These are phyloP conservation scores for Jasminum sambac DNA, from an alignment of 257 asterid genomes.

Conservation along the genomic window DNA sequence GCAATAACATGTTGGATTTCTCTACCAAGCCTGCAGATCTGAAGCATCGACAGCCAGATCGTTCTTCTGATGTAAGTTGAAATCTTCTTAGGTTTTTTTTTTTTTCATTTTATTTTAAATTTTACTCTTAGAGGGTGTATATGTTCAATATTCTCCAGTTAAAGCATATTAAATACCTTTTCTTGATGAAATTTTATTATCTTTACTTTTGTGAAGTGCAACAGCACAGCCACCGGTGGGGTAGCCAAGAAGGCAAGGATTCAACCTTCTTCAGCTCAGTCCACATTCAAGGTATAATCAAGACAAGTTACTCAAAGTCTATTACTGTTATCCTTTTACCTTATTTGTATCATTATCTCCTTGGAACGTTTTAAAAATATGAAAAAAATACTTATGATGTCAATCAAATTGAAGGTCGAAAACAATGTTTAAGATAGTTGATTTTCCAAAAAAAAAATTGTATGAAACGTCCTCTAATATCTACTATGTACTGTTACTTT, in stretches of 20 bases:
- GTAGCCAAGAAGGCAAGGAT: constrained; percentile 65
- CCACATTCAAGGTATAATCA: constrained; percentile 61
- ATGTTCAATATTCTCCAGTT: background rate
- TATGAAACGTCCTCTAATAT: too few relatives aligned
- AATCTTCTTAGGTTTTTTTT: constrained; percentile 8
- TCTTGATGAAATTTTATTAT: background rate
- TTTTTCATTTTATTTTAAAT: too few relatives aligned
- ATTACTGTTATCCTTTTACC: background rate
- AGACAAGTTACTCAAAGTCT: background rate
- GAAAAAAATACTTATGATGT: too few relatives aligned
- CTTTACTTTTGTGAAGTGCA: constrained; percentile 41
- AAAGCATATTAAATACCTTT: background rate
- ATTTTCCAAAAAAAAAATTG: too few relatives aligned
- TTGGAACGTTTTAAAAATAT: background rate
- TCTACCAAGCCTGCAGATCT: constrained; percentile 39
- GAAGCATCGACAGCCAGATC: constrained; percentile 48
- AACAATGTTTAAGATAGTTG: too few relatives aligned
- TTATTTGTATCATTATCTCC: background rate
- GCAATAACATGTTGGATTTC: constrained; percentile 57
- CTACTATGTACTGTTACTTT: too few relatives aligned
- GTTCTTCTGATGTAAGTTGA: constrained; percentile 47
- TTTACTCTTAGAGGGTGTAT: background rate
- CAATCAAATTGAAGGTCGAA: too few relatives aligned
- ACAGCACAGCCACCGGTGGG: constrained; percentile 61
- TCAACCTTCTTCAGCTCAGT: constrained; percentile 60